phyloP scores from a whole-genome alignment of 768 basidiomycete species.

The Fistulinella prunicolor region DNA sequence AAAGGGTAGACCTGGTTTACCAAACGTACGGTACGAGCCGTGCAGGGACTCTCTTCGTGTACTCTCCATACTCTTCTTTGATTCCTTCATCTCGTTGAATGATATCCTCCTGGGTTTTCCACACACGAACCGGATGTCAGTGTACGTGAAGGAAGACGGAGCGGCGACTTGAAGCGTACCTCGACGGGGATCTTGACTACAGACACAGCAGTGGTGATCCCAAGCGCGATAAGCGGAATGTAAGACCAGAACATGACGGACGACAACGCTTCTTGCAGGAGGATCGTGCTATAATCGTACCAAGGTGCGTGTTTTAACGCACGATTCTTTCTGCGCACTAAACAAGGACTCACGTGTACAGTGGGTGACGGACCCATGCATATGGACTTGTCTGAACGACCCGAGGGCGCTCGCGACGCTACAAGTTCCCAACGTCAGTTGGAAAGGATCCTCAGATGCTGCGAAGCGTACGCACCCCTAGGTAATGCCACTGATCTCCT shows the following conservation, averaged over 20 bases:
- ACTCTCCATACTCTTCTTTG: slow-evolving; percentile 17
- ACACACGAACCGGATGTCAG: background rate
- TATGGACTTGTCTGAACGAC: slow-evolving; percentile 32
- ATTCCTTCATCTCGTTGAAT: slow-evolving; percentile 19
- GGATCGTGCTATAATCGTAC: background rate
- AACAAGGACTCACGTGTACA: slow-evolving; percentile 19
- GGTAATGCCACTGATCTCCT: slow-evolving; percentile 22
- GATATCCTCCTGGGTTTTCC: slow-evolving; percentile 17
- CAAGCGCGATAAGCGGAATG: slow-evolving; percentile 18
- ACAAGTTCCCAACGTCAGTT: too few relatives aligned
- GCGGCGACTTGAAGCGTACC: slow-evolving; percentile 4
- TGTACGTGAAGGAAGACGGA: background rate
- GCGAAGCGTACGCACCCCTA: slow-evolving; percentile 17
- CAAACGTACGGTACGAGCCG: slow-evolving; percentile 24
- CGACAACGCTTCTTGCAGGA: slow-evolving; percentile 13
- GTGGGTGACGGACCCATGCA: slow-evolving; percentile 30
- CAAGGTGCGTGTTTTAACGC: background rate
- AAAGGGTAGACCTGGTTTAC: background rate
- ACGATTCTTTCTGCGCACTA: background rate
- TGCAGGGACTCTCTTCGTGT: slow-evolving; percentile 22
- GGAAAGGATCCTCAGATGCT: too few relatives aligned
- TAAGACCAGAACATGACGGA: slow-evolving; percentile 27
- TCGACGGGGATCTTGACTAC: slow-evolving; percentile 28
- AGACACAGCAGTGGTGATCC: slow-evolving; percentile 10
- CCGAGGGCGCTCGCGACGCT: slow-evolving; percentile 25